A percentile compares a stretch with the other conserved stretches of the same genome.
Conservation (phyloP, 257 asterid species). For the Verbena officinalis region DNA sequence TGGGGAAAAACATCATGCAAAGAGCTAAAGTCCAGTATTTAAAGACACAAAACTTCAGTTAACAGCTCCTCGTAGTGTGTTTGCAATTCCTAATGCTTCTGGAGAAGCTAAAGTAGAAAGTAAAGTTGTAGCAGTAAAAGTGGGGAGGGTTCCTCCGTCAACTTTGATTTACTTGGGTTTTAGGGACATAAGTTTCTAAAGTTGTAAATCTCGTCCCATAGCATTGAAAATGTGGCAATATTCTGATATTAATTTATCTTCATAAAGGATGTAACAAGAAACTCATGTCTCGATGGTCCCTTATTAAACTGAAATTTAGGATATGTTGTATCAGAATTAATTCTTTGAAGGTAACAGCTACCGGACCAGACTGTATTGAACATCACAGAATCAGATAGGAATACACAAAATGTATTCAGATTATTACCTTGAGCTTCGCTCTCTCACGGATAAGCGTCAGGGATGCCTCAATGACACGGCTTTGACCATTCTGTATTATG, state of each 20-base stretch:
- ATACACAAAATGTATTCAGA: not conserved
- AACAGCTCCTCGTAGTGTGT: too few relatives aligned
- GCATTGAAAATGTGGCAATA: too few relatives aligned
- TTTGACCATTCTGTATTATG: conserved; percentile 87
- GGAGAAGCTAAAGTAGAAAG: too few relatives aligned
- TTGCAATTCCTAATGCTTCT: too few relatives aligned
- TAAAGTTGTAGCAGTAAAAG: too few relatives aligned
- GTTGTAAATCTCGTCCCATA: too few relatives aligned
- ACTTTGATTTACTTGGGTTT: too few relatives aligned
- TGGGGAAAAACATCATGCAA: not conserved
- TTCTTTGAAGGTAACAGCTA: conserved; percentile 2
- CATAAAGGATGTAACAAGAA: not conserved
- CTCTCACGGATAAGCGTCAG: conserved; percentile 95
- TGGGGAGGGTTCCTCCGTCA: too few relatives aligned
- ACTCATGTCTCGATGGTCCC: not conserved
- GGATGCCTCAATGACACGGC: conserved; percentile 97
- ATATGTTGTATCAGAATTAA: not conserved
- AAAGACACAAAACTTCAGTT: too few relatives aligned
- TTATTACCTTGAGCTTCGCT: conserved; percentile 89
- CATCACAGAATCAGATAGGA: not conserved
- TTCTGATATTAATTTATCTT: not conserved
- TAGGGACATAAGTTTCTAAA: too few relatives aligned
- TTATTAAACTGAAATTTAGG: not conserved
- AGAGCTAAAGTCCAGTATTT: conserved; percentile 8
- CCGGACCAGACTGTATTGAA: not conserved